A percentile compares a stretch with the other conserved stretches of the same genome.
phyloP scores from a whole-genome alignment of 2,329 filamentous ascomycete species.

The Fusarium ambrosium region DNA sequence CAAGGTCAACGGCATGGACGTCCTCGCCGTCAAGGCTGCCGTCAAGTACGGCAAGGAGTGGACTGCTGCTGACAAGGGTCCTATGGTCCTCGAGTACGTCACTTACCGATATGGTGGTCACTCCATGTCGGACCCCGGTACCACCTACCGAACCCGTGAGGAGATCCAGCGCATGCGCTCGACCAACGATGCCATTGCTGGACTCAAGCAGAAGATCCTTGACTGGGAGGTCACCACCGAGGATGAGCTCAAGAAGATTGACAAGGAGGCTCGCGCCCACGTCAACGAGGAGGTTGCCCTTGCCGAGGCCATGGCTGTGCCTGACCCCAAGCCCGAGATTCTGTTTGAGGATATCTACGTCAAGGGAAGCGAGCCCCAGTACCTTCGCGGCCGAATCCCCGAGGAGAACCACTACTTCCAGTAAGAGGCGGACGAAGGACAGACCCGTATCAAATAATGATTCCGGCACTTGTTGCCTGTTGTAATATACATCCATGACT shows the following conservation, averaged over 20 bases:
- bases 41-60: constrained; percentile 95
- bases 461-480: constrained; percentile 47
- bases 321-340: constrained; percentile 84
- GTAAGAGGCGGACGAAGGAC: constrained; percentile 34
- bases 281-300: constrained; percentile 92
- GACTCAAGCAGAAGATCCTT: constrained; percentile 96
- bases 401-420: constrained; percentile 44
- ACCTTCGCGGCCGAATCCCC: constrained; percentile 45
- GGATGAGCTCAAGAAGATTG: constrained; percentile 95
- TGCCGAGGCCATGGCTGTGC: constrained; percentile 88
- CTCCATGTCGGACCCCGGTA: constrained; percentile 99
- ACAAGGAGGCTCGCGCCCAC: constrained; percentile 89
- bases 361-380: constrained; percentile 45
- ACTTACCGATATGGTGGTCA: constrained; percentile 99
- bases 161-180: constrained; percentile 99
- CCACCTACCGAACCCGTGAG: constrained; percentile 98
- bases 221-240: constrained; percentile 94
- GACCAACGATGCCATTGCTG: constrained; percentile 98
- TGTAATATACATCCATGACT: constrained; percentile 52
- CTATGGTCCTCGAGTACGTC: constrained; percentile 97
- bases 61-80: constrained; percentile 85
- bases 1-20: constrained; percentile 99
- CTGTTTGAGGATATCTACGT: constrained; percentile 76
- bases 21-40: constrained; percentile 96
- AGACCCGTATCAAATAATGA: constrained; percentile 49